A percentile compares a stretch with the other conserved stretches of the same genome.
Conservation (phyloP, 345 rosid species). For the Balakata baccata region DNA sequence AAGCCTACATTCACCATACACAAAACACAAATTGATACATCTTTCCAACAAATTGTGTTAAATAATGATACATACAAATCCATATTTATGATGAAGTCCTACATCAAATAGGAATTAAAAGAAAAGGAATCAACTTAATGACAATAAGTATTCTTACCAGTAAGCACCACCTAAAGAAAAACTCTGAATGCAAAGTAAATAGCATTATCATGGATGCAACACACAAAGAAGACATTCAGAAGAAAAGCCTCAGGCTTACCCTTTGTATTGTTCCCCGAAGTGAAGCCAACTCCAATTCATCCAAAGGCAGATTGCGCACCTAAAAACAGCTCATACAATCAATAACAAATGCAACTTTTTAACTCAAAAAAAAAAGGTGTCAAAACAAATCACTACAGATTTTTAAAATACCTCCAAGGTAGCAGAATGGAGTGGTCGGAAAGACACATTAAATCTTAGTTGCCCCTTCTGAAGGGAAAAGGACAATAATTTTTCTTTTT, state of each 20-base stretch:
- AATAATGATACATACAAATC: too few relatives aligned
- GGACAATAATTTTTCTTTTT: conserved; percentile 67
- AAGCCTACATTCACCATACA: too few relatives aligned
- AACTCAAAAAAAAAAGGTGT: background rate
- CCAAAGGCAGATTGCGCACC: conserved; percentile 90
- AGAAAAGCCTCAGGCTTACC: conserved; percentile 41
- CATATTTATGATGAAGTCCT: too few relatives aligned
- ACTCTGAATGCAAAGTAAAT: background rate
- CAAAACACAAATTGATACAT: too few relatives aligned
- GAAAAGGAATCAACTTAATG: background rate
- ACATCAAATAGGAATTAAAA: too few relatives aligned
- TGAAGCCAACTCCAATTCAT: conserved; percentile 96
- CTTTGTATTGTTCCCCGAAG: conserved; percentile 82
- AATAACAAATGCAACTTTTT: background rate
- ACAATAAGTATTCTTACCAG: background rate
- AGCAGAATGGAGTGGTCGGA: conserved; percentile 72
- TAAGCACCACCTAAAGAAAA: background rate
- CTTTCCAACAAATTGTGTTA: too few relatives aligned
- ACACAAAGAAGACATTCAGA: background rate
- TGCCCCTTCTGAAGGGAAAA: conserved; percentile 91
- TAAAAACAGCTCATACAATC: conserved; percentile 31
- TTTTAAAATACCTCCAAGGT: conserved; percentile 69
- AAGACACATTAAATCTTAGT: conserved; percentile 71
- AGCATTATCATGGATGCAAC: background rate
- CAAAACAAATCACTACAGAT: conserved; percentile 12